Evolutionary conservation across 768 basidiomycete species (phyloP), one percentile per base, ranked within the genome.

Genomic region (Lactarius tabidus): DNA sequence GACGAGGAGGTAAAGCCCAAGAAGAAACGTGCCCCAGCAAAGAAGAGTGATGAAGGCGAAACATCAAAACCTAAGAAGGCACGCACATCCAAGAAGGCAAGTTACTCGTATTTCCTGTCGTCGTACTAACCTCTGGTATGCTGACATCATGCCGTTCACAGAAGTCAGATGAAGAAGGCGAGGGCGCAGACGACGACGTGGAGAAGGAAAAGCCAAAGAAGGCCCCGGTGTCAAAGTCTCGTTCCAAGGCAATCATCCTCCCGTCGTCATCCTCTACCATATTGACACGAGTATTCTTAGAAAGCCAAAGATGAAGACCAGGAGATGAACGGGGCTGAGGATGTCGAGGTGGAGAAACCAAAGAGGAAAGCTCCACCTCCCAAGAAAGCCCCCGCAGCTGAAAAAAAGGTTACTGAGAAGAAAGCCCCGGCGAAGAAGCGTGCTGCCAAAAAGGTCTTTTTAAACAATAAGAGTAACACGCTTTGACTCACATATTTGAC

Each of bases 261-360:
- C 20, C 2, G 20, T n/a, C 43, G 36, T 23, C 17, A 35, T 18
- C 39, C 36, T 55, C 51, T 12, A 8, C 33, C 12, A 39, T 36
- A 33, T 51, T 62, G 48, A 66, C 53, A 54, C 17, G 15, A 38
- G 2, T n/a, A 45, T 52, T 33, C 38, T 20, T 17, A 68, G 67
- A 68, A 84, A 28, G 80, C 80, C 23, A 90, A 91, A 7, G 80
- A 80, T 68, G 91, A 89, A 70, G 75, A 82, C 10, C 80, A 75
- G 6, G 83, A 72, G 15, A 81, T 77, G 20, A 67, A 67, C 0
- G 78, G 70, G 6, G 79, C 73, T 5, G 79, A 74, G 8, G 81
- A 79, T 0, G 79, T 77, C 0, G 77, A 73, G 2, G 79, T 78
- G 12, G 79, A 79, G 14, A 74, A 74, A 65, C 71, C 73, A 41